phyloP scores from a whole-genome alignment of 805 yeast genomes.

The Wickerhamiella cacticola region DNA sequence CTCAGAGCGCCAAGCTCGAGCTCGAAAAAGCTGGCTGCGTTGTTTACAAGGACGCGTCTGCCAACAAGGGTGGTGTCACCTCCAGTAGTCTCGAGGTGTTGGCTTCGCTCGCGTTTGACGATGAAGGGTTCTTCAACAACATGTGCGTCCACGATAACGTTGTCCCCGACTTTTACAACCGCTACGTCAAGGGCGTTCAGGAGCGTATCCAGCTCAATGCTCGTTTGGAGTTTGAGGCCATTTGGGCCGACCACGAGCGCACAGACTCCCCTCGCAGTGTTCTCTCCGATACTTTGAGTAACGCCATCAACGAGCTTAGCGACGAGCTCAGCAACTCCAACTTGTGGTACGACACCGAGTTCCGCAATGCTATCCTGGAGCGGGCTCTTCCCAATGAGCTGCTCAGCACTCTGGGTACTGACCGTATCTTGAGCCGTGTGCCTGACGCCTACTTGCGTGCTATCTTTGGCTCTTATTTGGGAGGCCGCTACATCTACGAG shows the following conservation, averaged over 20 bases:
- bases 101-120: slow-evolving; percentile 86
- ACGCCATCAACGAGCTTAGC: slow-evolving; percentile 69
- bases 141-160: slow-evolving; percentile 56
- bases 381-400: slow-evolving; percentile 71
- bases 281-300: slow-evolving; percentile 72
- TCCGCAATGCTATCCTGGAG: slow-evolving; percentile 63
- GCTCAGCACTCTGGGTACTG: slow-evolving; percentile 48
- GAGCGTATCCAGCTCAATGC: slow-evolving; percentile 65
- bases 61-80: slow-evolving; percentile 97
- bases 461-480: slow-evolving; percentile 73
- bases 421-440: slow-evolving; percentile 56
- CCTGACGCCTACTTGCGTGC: slow-evolving; percentile 84
- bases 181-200: slow-evolving; percentile 81
- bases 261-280: slow-evolving; percentile 49
- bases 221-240: slow-evolving; percentile 65
- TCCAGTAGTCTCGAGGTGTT: slow-evolving; percentile 91
- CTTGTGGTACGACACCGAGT: slow-evolving; percentile 69
- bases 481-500: slow-evolving; percentile 73
- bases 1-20: slow-evolving; percentile 82
- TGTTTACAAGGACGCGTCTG: slow-evolving; percentile 89
- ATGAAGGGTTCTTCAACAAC: slow-evolving; percentile 60
- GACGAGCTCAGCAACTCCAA: slow-evolving; percentile 74
- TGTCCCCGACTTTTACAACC: slow-evolving; percentile 62
- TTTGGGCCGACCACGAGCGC: slow-evolving; percentile 62
- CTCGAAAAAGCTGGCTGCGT: slow-evolving; percentile 80